A percentile compares a stretch with the other conserved stretches of the same genome.
Conservation (phyloP, 257 asterid species). For the Solanum bulbocastanum region DNA sequence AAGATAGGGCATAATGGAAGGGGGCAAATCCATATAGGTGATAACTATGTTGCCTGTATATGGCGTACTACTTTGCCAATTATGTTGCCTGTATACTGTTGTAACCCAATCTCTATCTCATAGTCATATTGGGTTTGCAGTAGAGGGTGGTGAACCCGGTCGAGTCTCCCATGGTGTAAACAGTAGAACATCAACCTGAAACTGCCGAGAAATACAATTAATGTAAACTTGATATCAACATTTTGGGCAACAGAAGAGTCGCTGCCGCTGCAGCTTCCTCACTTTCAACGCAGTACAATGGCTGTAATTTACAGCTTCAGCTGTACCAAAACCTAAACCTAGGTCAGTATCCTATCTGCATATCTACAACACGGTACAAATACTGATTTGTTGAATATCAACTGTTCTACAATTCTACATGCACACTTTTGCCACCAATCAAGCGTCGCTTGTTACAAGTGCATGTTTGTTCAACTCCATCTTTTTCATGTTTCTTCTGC, state of each 20-base stretch:
- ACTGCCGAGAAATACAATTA: background rate
- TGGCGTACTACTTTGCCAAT: no score
- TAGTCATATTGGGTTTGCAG: background rate
- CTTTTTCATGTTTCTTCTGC: background rate
- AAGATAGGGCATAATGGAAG: background rate
- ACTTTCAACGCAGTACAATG: background rate
- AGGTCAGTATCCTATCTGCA: background rate
- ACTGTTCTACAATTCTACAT: background rate
- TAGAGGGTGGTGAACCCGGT: background rate
- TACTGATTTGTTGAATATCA: background rate
- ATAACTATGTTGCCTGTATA: no score
- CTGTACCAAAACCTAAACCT: background rate
- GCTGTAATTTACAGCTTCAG: background rate
- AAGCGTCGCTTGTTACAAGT: background rate
- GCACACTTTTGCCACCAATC: background rate
- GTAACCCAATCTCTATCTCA: background rate
- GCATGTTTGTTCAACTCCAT: background rate
- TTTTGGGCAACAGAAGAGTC: background rate
- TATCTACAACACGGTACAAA: background rate
- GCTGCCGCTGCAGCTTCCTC: background rate
- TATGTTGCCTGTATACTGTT: background rate
- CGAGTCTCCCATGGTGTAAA: background rate
- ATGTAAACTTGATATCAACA: background rate
- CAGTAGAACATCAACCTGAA: background rate
- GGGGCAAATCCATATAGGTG: background rate